Base-by-base conservation (phyloP, 371 early-diverging fungal genomes). In the Lichtheimia ramosa region DNA sequence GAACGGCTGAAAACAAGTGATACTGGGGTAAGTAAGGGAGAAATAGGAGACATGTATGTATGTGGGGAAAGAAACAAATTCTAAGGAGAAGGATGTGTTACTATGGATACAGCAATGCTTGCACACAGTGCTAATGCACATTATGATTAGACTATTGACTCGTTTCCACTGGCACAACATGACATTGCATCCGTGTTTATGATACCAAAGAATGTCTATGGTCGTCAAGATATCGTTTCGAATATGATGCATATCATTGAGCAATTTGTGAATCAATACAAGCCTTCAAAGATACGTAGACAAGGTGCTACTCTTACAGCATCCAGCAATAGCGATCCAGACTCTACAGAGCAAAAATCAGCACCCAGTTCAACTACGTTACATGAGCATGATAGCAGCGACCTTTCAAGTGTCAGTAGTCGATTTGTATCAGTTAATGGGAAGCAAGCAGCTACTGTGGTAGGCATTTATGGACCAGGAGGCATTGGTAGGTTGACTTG, bases 121-220 rank as follows among this genome's bases (percentile, higher is more conserved):
- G 10, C 10, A 8, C 34, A n/a, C n/a, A n/a, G n/a, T n/a, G n/a
- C n/a, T n/a, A n/a, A n/a, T n/a, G n/a, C n/a, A n/a, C n/a, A n/a
- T n/a, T 34, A 34, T 8, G 10, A 14, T 10, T 59, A 77, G 70
- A 50, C 67, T 4, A 70, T 79, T 5, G 56, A 56, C 23, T 27
- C 62, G 6, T 79, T 79, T 51, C 68, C 72, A 42, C 61, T 79
- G 24, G 76, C 70, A 2, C 69, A 75, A 53, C 61, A 55, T 48
- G 79, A 79, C 53, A 74, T 79, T 51, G 79, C 75, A 1, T 75
- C 76, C 6, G 67, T 79, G 5, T 79, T 79, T 15, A 75, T 71
- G 3, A 54, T 79, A 16, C 79, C 79, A 3, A 71, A 68, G 25
- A 58, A 64, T 0, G 62, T 79, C 8, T 79, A 71, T 51, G 79